Evolutionary conservation across 139 green algal genomes (phyloP).

Genomic region (Chlorella sp.): DNA sequence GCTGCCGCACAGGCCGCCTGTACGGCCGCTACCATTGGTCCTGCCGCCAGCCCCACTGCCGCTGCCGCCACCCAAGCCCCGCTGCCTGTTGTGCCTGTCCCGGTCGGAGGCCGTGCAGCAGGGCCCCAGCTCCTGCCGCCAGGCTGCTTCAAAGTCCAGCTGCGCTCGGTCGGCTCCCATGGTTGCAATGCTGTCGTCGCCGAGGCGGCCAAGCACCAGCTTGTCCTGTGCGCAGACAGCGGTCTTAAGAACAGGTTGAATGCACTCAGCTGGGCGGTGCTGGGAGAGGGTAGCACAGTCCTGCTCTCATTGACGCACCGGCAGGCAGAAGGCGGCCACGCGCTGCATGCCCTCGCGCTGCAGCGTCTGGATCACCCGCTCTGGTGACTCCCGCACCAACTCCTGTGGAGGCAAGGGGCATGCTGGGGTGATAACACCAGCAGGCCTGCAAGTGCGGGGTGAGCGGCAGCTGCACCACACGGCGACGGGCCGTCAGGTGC

Average conservation of each 20-base stretch:
- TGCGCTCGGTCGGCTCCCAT: conserved; percentile 6
- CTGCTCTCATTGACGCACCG: background rate
- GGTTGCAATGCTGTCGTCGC: conserved; percentile 3
- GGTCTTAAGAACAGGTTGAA: too few species aligned
- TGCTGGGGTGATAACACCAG: too few species aligned
- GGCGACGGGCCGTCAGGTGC: too few species aligned
- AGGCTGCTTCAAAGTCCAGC: conserved; percentile 10
- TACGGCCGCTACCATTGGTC: too few species aligned
- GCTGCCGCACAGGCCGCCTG: background rate
- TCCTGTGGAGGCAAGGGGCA: background rate
- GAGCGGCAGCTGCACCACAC: too few species aligned
- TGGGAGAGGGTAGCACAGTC: too few species aligned
- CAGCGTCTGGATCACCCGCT: background rate
- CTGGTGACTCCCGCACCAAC: background rate
- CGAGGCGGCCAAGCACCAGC: conserved; percentile 3
- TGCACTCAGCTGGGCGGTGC: too few species aligned
- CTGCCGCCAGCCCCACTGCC: background rate
- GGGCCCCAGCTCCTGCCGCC: conserved; percentile 15
- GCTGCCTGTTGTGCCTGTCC: too few species aligned
- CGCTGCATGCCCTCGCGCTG: conserved; percentile 4
- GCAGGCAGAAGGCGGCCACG: conserved; percentile 28
- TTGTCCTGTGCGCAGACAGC: background rate
- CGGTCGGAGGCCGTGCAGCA: background rate
- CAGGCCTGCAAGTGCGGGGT: too few species aligned
- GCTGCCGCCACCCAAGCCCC: background rate